phyloP scores from a whole-genome alignment of 164 flowering plant species.

The Vitis rotundifolia region DNA sequence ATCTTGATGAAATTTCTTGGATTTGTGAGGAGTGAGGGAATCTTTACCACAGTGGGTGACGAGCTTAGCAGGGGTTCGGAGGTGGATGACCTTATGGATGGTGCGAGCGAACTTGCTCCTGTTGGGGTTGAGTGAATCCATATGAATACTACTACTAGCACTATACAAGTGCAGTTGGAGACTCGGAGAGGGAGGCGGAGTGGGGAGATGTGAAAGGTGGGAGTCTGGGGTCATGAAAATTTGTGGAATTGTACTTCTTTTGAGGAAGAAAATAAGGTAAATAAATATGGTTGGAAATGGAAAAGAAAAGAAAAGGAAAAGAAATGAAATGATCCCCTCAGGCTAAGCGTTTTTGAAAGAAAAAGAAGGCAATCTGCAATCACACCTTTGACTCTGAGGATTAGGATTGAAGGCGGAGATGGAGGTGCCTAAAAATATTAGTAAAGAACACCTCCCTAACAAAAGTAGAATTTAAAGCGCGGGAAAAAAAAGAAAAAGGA shows the following conservation, averaged over 20 bases:
- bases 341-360: not conserved
- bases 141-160: not conserved
- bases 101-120: constrained; percentile 32
- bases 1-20: constrained; percentile 10
- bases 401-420: constrained; percentile 2
- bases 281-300: no score
- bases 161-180: no score
- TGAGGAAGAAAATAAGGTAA: no score
- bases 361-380: not conserved
- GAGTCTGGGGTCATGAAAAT: no score
- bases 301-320: not conserved
- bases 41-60: constrained; percentile 34
- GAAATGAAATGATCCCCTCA: not conserved
- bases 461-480: constrained; percentile 27
- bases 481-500: constrained; percentile 19
- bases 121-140: constrained; percentile 30
- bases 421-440: not conserved
- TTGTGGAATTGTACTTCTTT: no score
- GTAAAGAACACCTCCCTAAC: not conserved
- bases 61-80: constrained; percentile 19
- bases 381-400: constrained; percentile 15
- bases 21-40: constrained; percentile 35
- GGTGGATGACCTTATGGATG: constrained; percentile 33
- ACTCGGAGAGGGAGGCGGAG: no score
- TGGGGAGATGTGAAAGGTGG: not conserved